Base-by-base conservation (phyloP, 345 rosid genomes). In the Balakata baccata region DNA sequence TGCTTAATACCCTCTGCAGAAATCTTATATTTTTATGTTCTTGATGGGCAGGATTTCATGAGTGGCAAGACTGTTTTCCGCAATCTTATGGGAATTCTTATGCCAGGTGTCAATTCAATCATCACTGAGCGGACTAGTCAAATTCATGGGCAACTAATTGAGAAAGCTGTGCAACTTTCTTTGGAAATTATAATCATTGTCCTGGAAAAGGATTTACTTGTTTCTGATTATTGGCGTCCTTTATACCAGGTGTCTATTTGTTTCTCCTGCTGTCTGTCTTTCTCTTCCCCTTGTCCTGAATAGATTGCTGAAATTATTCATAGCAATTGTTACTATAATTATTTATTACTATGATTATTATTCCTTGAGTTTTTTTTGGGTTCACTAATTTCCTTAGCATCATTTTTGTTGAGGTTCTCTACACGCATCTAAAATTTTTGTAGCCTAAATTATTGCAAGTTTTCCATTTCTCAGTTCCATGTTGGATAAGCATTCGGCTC, bases 211-310 rank as follows among this genome's bases (percentile, higher is more conserved):
- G 98, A 94, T 83, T 52, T 82, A 52, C 65, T 84, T 74, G 83
- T 94, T 79, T 88, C 97, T 64, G 98, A 94, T 83, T 87, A 85
- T 76, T 94, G 97, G 97, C 97, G 97, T 64, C 98, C 98, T 53
- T 76, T 92, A 41, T 94, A 90, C 81, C 97, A 91, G 93, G 98
- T 89, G 72, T 7, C 18, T 57, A 39, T 65, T 39, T 34, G 46
- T 80, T 58, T 64, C 2, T 56, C 12, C 2, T 7, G 7, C 8
- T 60, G 18, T 2, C 57, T 10, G 10, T 59, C 16, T 11, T 17
- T 12, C 39, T 34, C n/a, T 20, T 51, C 37, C 5, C 7, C 9
- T 9, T 9, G 6, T 43, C 0, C 5, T 43, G 45, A 20, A 65
- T 45, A 20, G 34, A 49, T 43, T 43, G 49, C 22, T 64, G 3